Conservation (phyloP, 2,329 filamentous ascomycete species). For the Allantophomopsis lycopodina region DNA sequence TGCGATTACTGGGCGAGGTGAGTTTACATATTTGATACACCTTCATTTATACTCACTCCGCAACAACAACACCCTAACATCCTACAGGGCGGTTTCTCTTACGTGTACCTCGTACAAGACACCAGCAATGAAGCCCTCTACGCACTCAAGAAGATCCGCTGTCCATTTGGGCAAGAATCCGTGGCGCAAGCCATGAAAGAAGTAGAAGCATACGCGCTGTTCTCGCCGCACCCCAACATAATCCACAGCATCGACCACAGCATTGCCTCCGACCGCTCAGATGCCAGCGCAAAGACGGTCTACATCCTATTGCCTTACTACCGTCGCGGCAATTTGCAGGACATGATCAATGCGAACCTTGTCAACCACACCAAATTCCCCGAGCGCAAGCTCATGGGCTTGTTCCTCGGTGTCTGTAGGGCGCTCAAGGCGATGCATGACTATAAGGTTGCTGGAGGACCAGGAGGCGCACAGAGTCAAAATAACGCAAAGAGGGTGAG, state of each 20-base stretch:
- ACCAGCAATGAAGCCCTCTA: constrained; percentile 71
- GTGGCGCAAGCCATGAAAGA: constrained; percentile 92
- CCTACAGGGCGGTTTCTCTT: constrained; percentile 81
- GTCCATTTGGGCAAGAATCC: constrained; percentile 93
- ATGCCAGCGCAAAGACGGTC: constrained; percentile 72
- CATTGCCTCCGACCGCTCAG: constrained; percentile 59
- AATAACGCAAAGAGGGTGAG: constrained; percentile 28
- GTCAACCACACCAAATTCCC: constrained; percentile 90
- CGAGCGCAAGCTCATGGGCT: constrained; percentile 71
- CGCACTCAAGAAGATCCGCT: constrained; percentile 97
- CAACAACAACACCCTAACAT: constrained; percentile 5
- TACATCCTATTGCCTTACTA: constrained; percentile 97
- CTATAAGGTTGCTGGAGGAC: constrained; percentile 55
- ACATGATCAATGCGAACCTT: constrained; percentile 96
- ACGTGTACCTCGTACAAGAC: constrained; percentile 97
- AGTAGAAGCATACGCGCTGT: constrained; percentile 91
- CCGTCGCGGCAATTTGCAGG: constrained; percentile 85
- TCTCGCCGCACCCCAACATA: constrained; percentile 70
- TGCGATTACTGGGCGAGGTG: constrained; percentile 85
- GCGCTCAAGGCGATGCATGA: constrained; percentile 86
- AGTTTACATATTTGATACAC: constrained; percentile 9
- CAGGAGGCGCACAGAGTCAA: constrained; percentile 31
- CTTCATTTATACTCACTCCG: neutral
- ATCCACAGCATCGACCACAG: constrained; percentile 76
- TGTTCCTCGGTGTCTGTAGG: constrained; percentile 86